Evolutionary conservation across 1,139 yeast species (phyloP).

Genomic region (Geotrichum europaeum): DNA sequence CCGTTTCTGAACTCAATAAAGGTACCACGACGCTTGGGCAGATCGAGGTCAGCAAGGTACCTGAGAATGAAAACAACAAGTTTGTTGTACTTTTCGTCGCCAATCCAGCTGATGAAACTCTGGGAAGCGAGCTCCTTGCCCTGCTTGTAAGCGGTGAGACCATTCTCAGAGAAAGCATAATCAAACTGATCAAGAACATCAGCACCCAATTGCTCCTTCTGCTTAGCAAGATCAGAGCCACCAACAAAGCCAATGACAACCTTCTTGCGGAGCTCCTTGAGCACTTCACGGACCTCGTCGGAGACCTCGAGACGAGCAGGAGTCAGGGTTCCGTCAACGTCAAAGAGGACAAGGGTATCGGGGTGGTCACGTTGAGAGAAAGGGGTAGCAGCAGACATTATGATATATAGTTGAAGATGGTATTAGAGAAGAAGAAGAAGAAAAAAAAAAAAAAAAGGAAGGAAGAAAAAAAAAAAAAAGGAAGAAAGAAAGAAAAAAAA

Average conservation of each 20-base stretch:
- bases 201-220: constrained; percentile 89
- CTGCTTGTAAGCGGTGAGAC: constrained; percentile 90
- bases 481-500: not conserved
- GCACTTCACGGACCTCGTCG: constrained; percentile 68
- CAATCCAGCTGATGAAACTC: constrained; percentile 91
- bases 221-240: constrained; percentile 92
- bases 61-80: constrained; percentile 77
- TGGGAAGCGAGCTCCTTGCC: constrained; percentile 87
- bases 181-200: constrained; percentile 71
- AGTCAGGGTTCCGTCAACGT: constrained; percentile 96
- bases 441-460: not conserved
- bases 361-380: constrained; percentile 35
- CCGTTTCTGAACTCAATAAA: constrained; percentile 98
- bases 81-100: constrained; percentile 89
- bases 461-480: not conserved
- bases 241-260: constrained; percentile 97
- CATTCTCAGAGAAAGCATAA: constrained; percentile 95
- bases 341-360: constrained; percentile 65
- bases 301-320: constrained; percentile 87
- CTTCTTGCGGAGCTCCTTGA: constrained; percentile 74
- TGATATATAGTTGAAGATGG: not conserved
- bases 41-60: constrained; percentile 77
- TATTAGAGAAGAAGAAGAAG: not conserved
- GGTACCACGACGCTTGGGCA: constrained; percentile 86
- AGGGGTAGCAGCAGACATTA: constrained; percentile 22